Evolutionary conservation across 441 rosid genomes (phyloP).

Genomic region (Erodium moschatum): DNA sequence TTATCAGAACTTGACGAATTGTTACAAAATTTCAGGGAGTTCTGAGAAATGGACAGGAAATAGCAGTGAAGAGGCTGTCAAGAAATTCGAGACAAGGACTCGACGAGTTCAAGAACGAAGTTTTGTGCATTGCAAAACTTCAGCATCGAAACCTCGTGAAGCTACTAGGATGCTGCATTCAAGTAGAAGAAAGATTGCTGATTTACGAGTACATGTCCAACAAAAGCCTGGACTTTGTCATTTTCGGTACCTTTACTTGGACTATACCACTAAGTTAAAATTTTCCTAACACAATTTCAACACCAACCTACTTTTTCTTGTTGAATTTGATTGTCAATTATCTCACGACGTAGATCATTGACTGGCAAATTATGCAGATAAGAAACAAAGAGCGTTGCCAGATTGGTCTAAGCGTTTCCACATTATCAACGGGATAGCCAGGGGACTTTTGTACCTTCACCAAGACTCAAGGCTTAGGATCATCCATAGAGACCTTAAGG

Average conservation of each 20-base stretch:
- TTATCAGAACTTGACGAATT: neutral
- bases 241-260: conserved; percentile 26
- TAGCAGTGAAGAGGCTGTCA: conserved; percentile 33
- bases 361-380: neutral
- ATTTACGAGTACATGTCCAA: conserved; percentile 19
- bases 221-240: conserved; percentile 29
- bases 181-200: conserved; percentile 26
- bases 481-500: neutral
- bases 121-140: conserved; percentile 27
- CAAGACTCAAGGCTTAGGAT: conserved; percentile 19
- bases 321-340: no score
- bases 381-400: neutral
- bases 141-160: conserved; percentile 33
- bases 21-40: conserved; percentile 18
- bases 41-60: conserved; percentile 25
- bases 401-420: conserved; percentile 15
- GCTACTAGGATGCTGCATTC: conserved; percentile 29
- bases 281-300: no score
- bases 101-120: conserved; percentile 34
- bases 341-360: no score
- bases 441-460: conserved; percentile 19
- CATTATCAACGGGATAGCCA: conserved; percentile 17
- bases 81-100: conserved; percentile 29
- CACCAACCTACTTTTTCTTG: no score
- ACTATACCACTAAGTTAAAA: neutral